A percentile compares a stretch with the other conserved stretches of the same genome.
These are phyloP conservation scores for Citrullus mucosospermus DNA, from an alignment of 306 rosid genomes.

Conservation along the genomic window DNA sequence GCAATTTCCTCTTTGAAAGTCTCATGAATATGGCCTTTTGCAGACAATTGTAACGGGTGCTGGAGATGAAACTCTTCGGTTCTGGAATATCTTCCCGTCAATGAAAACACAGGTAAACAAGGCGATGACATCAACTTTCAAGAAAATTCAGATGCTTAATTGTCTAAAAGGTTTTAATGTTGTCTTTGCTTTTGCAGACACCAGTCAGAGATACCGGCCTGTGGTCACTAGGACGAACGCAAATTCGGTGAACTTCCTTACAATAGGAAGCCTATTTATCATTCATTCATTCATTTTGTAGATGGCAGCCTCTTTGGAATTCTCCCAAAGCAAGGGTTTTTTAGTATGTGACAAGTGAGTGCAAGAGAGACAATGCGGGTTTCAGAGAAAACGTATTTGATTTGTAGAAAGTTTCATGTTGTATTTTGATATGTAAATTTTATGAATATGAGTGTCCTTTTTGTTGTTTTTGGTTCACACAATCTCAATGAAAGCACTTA, in stretches of 20 bases:
- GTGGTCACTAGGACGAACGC: constrained; percentile 89
- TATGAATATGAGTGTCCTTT: not conserved
- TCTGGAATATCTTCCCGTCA: constrained; percentile 92
- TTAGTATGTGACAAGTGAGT: not conserved
- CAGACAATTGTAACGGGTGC: constrained; percentile 98
- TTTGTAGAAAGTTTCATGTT: not conserved
- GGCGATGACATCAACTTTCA: not conserved
- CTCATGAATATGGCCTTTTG: constrained; percentile 3
- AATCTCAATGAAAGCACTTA: not conserved
- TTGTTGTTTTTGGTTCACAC: not conserved
- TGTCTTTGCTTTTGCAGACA: constrained; percentile 31
- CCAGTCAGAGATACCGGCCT: constrained; percentile 78
- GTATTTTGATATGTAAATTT: not conserved
- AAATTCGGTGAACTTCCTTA: constrained; percentile 33
- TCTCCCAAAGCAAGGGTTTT: too few relatives aligned
- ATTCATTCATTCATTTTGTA: constrained; percentile 1
- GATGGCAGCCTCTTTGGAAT: not conserved
- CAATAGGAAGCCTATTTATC: not conserved
- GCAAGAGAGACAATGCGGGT: not conserved
- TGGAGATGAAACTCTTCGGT: constrained; percentile 91
- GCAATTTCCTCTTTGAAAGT: not conserved
- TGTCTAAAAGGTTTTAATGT: not conserved
- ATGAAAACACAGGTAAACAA: constrained; percentile 60
- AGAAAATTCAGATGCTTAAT: not conserved
- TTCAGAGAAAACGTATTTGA: not conserved